Conservation (phyloP, 345 rosid species). For the Dovyalis caffra region DNA sequence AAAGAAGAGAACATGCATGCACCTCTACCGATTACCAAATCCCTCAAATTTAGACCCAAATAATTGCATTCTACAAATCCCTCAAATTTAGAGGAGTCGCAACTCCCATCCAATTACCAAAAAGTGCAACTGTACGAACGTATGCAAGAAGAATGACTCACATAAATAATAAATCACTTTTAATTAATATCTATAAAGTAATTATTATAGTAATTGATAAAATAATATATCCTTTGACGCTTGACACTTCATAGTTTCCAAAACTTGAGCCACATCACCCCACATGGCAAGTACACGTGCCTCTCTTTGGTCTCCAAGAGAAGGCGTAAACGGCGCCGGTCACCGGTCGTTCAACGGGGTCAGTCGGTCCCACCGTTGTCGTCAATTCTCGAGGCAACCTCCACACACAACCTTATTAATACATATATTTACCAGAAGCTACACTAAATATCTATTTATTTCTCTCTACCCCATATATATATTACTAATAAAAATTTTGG, state of each 20-base stretch:
- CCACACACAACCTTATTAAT: neutral
- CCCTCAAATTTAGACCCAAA: constrained; percentile 26
- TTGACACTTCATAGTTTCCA: neutral
- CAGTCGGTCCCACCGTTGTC: constrained; percentile 27
- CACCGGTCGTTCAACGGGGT: constrained; percentile 31
- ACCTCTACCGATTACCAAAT: constrained; percentile 10
- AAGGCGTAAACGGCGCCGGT: constrained; percentile 53
- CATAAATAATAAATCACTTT: neutral
- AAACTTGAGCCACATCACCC: constrained; percentile 34
- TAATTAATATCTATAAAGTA: neutral
- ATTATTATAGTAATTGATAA: neutral
- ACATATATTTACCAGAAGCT: neutral
- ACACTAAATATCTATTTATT: too few relatives aligned
- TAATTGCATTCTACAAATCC: neutral
- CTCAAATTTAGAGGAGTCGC: neutral
- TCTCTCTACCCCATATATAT: too few relatives aligned
- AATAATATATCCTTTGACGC: neutral
- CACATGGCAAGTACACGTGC: constrained; percentile 45
- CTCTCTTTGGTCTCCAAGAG: constrained; percentile 21
- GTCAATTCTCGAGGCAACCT: constrained; percentile 6
- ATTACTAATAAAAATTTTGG: too few relatives aligned
- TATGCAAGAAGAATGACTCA: neutral
- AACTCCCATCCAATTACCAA: neutral
- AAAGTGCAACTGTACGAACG: neutral
- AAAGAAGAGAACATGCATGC: neutral